Conservation (phyloP, 2,329 filamentous ascomycete species). For the Aureobasidium subglaciale region DNA sequence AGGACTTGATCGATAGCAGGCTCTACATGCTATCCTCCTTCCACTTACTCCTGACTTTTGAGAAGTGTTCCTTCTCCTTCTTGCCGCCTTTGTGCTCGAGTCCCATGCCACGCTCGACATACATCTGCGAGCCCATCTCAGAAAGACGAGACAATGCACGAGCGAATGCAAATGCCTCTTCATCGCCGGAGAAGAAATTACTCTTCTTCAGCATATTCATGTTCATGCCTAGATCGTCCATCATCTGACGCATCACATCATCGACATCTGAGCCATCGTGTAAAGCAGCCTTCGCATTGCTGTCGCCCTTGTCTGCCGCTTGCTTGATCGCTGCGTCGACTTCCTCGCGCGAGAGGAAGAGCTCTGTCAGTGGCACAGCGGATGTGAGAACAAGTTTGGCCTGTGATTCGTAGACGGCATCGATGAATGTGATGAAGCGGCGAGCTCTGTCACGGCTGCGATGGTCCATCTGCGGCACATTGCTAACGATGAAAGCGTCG, state of each 20-base stretch:
- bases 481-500: conserved; percentile 85
- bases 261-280: conserved; percentile 45
- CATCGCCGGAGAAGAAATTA: conserved; percentile 84
- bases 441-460: conserved; percentile 79
- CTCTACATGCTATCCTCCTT: conserved; percentile 59
- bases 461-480: conserved; percentile 86
- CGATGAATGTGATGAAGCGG: conserved; percentile 95
- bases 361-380: conserved; percentile 72
- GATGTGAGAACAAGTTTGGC: conserved; percentile 95
- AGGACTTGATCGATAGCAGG: neutral
- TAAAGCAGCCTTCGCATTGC: conserved; percentile 21
- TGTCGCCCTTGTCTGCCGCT: conserved; percentile 23
- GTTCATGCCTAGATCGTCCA: conserved; percentile 82
- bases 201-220: conserved; percentile 79
- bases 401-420: conserved; percentile 85
- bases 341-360: conserved; percentile 53
- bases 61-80: conserved; percentile 58
- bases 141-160: conserved; percentile 74
- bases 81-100: conserved; percentile 59
- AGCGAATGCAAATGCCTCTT: conserved; percentile 94
- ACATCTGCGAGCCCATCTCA: conserved; percentile 92
- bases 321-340: conserved; percentile 39
- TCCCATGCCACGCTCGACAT: conserved; percentile 74
- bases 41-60: conserved; percentile 58
- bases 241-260: conserved; percentile 67